Conservation (phyloP, 106 monocot genomes). For the Xerophyta viscosa region DNA sequence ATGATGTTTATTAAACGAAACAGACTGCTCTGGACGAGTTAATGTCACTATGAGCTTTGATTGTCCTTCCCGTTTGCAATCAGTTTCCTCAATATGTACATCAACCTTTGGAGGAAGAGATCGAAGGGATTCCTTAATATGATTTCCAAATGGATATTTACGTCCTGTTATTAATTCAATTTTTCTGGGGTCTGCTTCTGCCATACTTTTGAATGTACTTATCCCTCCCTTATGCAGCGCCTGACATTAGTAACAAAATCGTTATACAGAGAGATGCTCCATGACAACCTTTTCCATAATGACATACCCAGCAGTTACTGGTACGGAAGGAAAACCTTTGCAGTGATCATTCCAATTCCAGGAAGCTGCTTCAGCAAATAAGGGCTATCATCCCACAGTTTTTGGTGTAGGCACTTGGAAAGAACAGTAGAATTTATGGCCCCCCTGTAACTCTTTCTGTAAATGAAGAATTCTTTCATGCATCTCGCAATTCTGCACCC, state of each 20-base stretch:
- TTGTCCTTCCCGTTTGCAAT: slow-evolving; percentile 48
- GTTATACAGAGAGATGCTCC: too few relatives aligned
- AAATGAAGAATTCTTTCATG: slow-evolving; percentile 90
- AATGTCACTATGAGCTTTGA: slow-evolving; percentile 54
- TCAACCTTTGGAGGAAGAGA: slow-evolving; percentile 75
- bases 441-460: slow-evolving; percentile 77
- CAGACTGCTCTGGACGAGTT: slow-evolving; percentile 27
- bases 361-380: slow-evolving; percentile 87
- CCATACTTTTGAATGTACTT: slow-evolving; percentile 55
- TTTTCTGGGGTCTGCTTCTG: slow-evolving; percentile 86
- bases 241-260: slow-evolving; percentile 24
- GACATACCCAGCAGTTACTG: too few relatives aligned
- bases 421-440: slow-evolving; percentile 64
- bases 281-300: too few relatives aligned
- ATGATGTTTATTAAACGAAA: slow-evolving; percentile 45
- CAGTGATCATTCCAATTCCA: slow-evolving; percentile 98
- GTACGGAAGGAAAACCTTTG: slow-evolving; percentile 49
- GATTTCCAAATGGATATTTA: slow-evolving; percentile 92
- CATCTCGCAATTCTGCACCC: slow-evolving; percentile 91
- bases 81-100: slow-evolving; percentile 52
- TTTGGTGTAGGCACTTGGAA: slow-evolving; percentile 78
- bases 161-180: slow-evolving; percentile 90
- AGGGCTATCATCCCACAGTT: slow-evolving; percentile 80
- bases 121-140: slow-evolving; percentile 65
- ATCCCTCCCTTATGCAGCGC: slow-evolving; percentile 72